phyloP scores from a whole-genome alignment of 352 stramenopile genomes.

The Globisporangium spinosum region DNA sequence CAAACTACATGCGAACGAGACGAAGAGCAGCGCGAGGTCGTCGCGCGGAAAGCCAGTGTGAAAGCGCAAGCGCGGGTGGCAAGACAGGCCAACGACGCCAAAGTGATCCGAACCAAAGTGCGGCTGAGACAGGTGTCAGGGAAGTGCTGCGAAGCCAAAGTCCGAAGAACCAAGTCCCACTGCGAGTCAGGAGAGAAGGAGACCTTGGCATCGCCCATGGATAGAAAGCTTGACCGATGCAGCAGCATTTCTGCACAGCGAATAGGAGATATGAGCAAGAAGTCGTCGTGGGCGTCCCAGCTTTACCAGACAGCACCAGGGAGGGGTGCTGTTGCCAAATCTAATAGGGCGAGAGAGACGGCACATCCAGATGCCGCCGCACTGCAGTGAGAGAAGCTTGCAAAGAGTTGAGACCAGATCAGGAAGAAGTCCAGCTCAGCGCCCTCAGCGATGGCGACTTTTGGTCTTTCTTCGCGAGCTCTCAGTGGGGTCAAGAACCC shows the following conservation, averaged over 20 bases:
- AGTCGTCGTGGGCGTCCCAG: neutral
- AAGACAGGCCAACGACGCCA: neutral
- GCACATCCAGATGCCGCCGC: neutral
- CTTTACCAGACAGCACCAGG: neutral
- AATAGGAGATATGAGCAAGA: neutral
- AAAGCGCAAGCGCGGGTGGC: neutral
- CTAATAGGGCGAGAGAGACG: neutral
- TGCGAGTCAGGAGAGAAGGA: neutral
- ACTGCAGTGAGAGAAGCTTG: neutral
- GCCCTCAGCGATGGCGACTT: neutral
- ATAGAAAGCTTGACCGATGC: neutral
- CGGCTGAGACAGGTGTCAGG: neutral
- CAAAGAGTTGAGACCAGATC: neutral
- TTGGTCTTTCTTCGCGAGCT: neutral
- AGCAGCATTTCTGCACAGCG: neutral
- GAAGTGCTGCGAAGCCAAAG: neutral
- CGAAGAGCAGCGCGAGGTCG: conserved; percentile 7
- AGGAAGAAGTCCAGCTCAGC: conserved; percentile 11
- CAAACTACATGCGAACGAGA: neutral
- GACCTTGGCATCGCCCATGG: neutral
- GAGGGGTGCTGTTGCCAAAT: neutral
- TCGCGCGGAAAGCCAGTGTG: conserved; percentile 4
- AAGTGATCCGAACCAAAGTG: neutral
- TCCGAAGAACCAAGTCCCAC: neutral
- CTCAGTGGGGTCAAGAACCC: neutral